Evolutionary conservation across 2,329 filamentous ascomycete genomes (phyloP), one percentile per base, ranked within the genome.

Genomic region (Keithomyces neogunnii): DNA sequence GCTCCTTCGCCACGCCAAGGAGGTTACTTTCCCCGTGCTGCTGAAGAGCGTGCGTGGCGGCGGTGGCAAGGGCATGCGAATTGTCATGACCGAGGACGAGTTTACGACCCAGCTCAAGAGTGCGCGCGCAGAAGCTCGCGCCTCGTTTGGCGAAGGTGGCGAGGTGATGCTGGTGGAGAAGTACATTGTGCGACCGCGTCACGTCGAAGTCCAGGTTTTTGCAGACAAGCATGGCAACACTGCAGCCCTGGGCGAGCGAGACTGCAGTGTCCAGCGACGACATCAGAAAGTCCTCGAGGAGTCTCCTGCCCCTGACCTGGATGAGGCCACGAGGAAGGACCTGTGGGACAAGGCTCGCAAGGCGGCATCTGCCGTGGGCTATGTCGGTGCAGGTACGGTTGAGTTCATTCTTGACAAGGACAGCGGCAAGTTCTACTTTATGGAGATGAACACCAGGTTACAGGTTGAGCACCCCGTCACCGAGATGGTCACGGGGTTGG

Each of bases 391-490:
- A 7, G 90, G 90, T 1, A 96, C 90, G 0, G 86, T 96, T 26
- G 90, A 96, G 69, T 96, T 91, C 63, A 86, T 96, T 43, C 84
- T 95, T 4, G 89, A 96, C 66, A 87, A 89, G 63, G 82, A 88
- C 60, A 84, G 82, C 5, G 87, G 84, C 46, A 80, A 86, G 43
- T 96, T 93, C 67, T 96, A 82, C 68, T 88, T 88, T 60, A 85
- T 88, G 78, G 85, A 88, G 69, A 87, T 88, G 78, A 86, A 89
- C 62, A 96, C 93, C 0, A 80, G 93, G 48, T 74, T 99, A 26
- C 93, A 99, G 69, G 93, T 99, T 47, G 93, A 99, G 71, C 93
- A 99, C 62, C 93, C 93, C 0, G 93, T 97, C 26, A 97, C 75
- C 44, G 80, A 82, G 66, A 82, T 83, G 75, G 80, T 85, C 47